Conservation (phyloP, 768 basidiomycete species). For the Mycena latifolia region DNA sequence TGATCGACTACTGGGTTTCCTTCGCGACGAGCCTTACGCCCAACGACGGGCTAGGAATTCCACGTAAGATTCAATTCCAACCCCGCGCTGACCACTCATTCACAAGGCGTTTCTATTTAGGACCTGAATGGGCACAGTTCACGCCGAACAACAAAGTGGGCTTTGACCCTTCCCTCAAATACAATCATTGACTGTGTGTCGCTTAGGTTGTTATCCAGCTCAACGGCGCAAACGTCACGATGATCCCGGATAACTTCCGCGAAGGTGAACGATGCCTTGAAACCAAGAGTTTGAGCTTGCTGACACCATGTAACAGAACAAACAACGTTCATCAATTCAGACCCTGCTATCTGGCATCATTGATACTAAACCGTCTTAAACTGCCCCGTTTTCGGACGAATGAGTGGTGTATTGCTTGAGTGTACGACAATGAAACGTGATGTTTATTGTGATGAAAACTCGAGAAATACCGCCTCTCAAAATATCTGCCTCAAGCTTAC, state of each 20-base stretch:
- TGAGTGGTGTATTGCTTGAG: too few relatives aligned
- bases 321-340: conserved; percentile 36
- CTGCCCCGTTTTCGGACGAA: too few relatives aligned
- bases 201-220: conserved; percentile 38
- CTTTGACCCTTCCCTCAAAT: neutral
- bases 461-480: too few relatives aligned
- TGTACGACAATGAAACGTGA: too few relatives aligned
- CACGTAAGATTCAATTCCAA: conserved; percentile 39
- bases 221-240: conserved; percentile 37
- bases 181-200: neutral
- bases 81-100: neutral
- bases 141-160: conserved; percentile 32
- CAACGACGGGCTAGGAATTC: conserved; percentile 55
- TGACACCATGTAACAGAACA: conserved; percentile 38
- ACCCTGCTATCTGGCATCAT: conserved; percentile 28
- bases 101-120: neutral
- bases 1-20: conserved; percentile 62
- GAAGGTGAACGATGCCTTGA: neutral
- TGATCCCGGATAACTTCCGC: conserved; percentile 40
- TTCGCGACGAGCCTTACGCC: conserved; percentile 58
- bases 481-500: too few relatives aligned
- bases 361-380: neutral
- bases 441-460: too few relatives aligned
- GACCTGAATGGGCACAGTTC: conserved; percentile 39
- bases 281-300: neutral